Percentiles rank a stretch among this genome's conserved stretches.
These are phyloP conservation scores for Silene latifolia DNA, from an alignment of 148 eudicot species.

Conservation along the genomic window DNA sequence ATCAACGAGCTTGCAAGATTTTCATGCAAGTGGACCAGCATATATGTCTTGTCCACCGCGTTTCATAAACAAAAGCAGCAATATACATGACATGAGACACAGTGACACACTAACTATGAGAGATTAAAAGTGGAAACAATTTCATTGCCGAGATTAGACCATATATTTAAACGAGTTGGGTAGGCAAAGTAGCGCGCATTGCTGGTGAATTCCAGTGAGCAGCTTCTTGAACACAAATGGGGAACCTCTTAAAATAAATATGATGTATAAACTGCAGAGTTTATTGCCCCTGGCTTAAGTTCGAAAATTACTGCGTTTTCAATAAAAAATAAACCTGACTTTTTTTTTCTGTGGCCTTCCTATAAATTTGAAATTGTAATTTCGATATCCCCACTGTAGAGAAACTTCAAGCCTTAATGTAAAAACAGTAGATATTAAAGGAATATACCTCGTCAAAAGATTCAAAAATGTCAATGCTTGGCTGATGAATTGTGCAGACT, in stretches of 20 bases:
- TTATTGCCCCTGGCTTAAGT: too few relatives aligned
- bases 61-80: slow-evolving; percentile 96
- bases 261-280: too few relatives aligned
- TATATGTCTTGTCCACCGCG: slow-evolving; percentile 95
- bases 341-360: too few relatives aligned
- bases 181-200: too few relatives aligned
- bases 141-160: background rate
- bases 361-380: too few relatives aligned
- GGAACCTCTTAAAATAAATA: too few relatives aligned
- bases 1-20: slow-evolving; percentile 70
- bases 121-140: background rate
- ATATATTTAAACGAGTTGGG: too few relatives aligned
- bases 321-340: too few relatives aligned
- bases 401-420: background rate
- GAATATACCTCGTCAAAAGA: slow-evolving; percentile 86
- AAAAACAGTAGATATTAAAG: slow-evolving; percentile 6
- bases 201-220: too few relatives aligned
- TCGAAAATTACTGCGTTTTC: too few relatives aligned
- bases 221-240: too few relatives aligned
- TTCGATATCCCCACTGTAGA: background rate
- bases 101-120: too few relatives aligned
- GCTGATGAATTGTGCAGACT: slow-evolving; percentile 99
- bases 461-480: slow-evolving; percentile 98
- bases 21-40: slow-evolving; percentile 89
- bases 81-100: background rate